phyloP scores from a whole-genome alignment of 73 alveolate species.

The Uronychia setigera region DNA sequence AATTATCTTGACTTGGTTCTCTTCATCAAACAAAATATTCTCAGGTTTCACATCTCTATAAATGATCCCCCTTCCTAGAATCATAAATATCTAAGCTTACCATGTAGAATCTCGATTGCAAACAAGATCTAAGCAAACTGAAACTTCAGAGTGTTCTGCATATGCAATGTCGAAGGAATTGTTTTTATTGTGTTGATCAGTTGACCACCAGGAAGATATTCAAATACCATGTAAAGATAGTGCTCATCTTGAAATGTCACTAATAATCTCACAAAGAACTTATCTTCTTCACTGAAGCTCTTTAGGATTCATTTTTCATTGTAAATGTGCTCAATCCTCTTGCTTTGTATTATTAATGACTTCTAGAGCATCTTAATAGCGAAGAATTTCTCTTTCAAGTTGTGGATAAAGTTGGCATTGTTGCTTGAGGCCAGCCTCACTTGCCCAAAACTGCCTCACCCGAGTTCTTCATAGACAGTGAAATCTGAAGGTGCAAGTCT shows the following conservation, averaged over 20 bases:
- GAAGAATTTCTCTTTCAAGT: neutral
- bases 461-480: neutral
- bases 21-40: neutral
- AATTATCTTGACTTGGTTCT: neutral
- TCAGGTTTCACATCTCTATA: neutral
- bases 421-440: neutral
- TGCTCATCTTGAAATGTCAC: neutral
- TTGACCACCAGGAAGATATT: neutral
- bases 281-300: neutral
- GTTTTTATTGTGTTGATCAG: neutral
- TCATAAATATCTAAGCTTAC: neutral
- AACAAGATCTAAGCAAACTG: neutral
- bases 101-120: neutral
- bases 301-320: neutral
- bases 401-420: neutral
- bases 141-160: neutral
- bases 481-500: no score
- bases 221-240: neutral
- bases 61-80: neutral
- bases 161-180: neutral
- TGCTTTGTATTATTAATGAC: neutral
- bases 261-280: neutral
- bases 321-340: conserved; percentile 1
- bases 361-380: neutral
- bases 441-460: neutral